A percentile compares a stretch with the other conserved stretches of the same genome.
Conservation (phyloP, 2,329 filamentous ascomycete genomes). For the Colletotrichum sansevieriae region DNA sequence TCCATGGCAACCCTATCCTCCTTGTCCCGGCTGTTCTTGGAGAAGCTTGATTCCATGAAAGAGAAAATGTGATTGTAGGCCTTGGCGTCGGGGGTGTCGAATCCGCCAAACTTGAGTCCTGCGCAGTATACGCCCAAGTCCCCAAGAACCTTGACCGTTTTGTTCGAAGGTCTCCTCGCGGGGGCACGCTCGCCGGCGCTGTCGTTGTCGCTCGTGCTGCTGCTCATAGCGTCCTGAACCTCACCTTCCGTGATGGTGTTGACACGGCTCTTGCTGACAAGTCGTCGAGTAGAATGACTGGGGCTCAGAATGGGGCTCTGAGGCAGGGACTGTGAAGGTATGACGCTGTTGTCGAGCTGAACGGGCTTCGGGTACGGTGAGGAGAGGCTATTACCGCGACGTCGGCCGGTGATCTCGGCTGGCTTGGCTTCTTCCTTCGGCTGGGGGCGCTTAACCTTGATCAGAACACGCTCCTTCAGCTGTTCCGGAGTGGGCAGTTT, state of each 20-base stretch:
- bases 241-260: slow-evolving; percentile 70
- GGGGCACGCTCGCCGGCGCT: slow-evolving; percentile 70
- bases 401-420: slow-evolving; percentile 58
- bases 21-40: slow-evolving; percentile 80
- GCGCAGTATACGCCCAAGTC: slow-evolving; percentile 84
- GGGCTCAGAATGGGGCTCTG: slow-evolving; percentile 68
- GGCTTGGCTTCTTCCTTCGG: slow-evolving; percentile 55
- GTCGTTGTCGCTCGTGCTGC: slow-evolving; percentile 85
- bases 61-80: slow-evolving; percentile 96
- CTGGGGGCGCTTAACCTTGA: slow-evolving; percentile 88
- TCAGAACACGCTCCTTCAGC: slow-evolving; percentile 83
- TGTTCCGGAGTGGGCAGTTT: slow-evolving; percentile 88
- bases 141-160: slow-evolving; percentile 86
- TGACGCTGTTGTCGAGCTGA: slow-evolving; percentile 67
- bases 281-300: slow-evolving; percentile 63
- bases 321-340: slow-evolving; percentile 65
- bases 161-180: slow-evolving; percentile 77
- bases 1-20: slow-evolving; percentile 84
- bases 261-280: slow-evolving; percentile 64
- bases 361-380: slow-evolving; percentile 79
- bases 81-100: slow-evolving; percentile 82
- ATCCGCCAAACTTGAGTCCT: slow-evolving; percentile 85
- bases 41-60: slow-evolving; percentile 90
- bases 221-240: slow-evolving; percentile 68
- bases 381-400: slow-evolving; percentile 78